Base-by-base conservation (phyloP, 306 rosid species). In the Lupinus albus region DNA sequence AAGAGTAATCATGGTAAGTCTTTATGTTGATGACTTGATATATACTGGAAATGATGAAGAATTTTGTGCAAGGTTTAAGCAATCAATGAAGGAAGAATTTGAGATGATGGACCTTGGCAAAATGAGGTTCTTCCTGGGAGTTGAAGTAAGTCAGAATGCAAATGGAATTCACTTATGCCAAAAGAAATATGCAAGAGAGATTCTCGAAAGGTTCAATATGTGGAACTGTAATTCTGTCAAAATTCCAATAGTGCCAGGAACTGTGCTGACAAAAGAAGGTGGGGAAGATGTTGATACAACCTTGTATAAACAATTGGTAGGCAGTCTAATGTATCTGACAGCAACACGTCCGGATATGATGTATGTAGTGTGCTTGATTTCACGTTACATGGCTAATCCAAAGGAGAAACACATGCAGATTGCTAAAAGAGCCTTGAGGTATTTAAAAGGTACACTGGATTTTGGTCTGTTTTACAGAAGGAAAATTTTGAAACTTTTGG, bases 1-100 rank as follows among this genome's bases (percentile, higher is more conserved):
- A 28, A 45, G 25, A 12, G n/a, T 47, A 8, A 6, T 64, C n/a
- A 64, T 64, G 25, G 56, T 64, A 2, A 20, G 42, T 21, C 1
- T 64, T 3, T 46, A 47, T 46, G 70, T 64, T 47, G 70, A 64
- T 64, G 70, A 64, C 18, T 12, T 64, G 11, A 21, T 64, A 15
- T 64, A 12, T 11, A 30, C 28, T 11, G 11, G 70, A 8, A 47
- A 64, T 25, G 44, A 47, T 28, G 25, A 64, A 10, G 11, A 8
- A 0, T 10, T 66, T 32, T 48, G 50, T 32, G 3, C 1, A 13
- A 8, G 33, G 12, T 49, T 66, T 2, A 66, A 66, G 25, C 15
- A 17, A 3, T 33, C 59, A 3, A 49, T 66, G 49, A 48, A 18
- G 16, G 11, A 30, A 9, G 35, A 30, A 30, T 30, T 30, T 30